phyloP scores from a whole-genome alignment of 2,329 filamentous ascomycete species.

The Aspergillus sp. region DNA sequence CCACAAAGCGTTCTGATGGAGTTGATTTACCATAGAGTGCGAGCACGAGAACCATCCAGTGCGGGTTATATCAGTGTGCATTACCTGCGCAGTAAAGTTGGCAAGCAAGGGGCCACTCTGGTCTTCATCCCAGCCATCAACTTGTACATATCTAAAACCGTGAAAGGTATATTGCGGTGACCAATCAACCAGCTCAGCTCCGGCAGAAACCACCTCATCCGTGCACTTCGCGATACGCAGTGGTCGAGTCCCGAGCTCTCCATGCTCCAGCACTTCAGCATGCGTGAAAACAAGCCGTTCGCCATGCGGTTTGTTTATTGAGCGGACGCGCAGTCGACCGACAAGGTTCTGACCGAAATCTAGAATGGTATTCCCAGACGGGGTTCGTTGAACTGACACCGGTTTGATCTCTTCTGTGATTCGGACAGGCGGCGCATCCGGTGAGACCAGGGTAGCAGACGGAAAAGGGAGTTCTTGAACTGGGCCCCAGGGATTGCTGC shows the following conservation, averaged over 20 bases:
- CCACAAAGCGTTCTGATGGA: slow-evolving; percentile 58
- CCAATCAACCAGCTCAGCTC: slow-evolving; percentile 33
- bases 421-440: slow-evolving; percentile 48
- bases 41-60: slow-evolving; percentile 56
- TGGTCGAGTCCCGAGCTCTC: slow-evolving; percentile 44
- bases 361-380: slow-evolving; percentile 50
- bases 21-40: slow-evolving; percentile 51
- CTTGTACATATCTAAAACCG: slow-evolving; percentile 53
- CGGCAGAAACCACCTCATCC: slow-evolving; percentile 41
- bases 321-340: slow-evolving; percentile 46
- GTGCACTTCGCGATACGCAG: slow-evolving; percentile 46
- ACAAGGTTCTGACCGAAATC: slow-evolving; percentile 63
- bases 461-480: slow-evolving; percentile 34
- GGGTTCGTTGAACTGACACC: slow-evolving; percentile 28
- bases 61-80: slow-evolving; percentile 55
- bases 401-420: slow-evolving; percentile 31
- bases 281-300: slow-evolving; percentile 43
- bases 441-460: slow-evolving; percentile 37
- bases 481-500: slow-evolving; percentile 18
- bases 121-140: slow-evolving; percentile 17
- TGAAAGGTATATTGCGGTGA: slow-evolving; percentile 54
- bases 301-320: slow-evolving; percentile 13
- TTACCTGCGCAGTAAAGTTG: slow-evolving; percentile 39
- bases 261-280: slow-evolving; percentile 56
- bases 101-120: background rate